Percentiles rank a stretch among this genome's conserved stretches.
These are phyloP conservation scores for Taphrina pruni DNA, from an alignment of 1,139 yeast genomes.

Conservation along the genomic window DNA sequence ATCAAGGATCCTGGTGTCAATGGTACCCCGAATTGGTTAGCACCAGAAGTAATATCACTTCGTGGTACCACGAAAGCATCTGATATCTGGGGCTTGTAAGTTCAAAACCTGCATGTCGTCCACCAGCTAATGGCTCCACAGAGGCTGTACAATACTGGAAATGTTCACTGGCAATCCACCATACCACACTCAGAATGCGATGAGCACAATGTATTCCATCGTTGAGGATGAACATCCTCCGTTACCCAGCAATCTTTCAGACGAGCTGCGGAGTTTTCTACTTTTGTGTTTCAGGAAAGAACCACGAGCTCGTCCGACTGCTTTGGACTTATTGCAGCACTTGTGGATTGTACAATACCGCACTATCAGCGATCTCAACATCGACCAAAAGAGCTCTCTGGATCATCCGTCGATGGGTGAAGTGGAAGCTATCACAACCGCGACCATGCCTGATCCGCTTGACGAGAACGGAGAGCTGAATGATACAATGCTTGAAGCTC, in stretches of 20 bases:
- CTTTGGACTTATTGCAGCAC: conserved; percentile 63
- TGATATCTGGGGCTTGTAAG: conserved; percentile 60
- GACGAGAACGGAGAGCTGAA: too few species aligned
- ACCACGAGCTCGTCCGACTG: conserved; percentile 65
- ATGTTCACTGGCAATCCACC: conserved; percentile 87
- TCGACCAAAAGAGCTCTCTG: neutral
- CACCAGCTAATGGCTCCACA: neutral
- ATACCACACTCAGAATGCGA: conserved; percentile 75
- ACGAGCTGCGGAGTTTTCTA: conserved; percentile 61
- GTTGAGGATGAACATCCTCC: conserved; percentile 85
- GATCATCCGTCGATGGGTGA: neutral
- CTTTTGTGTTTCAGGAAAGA: conserved; percentile 78
- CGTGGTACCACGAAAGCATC: conserved; percentile 88
- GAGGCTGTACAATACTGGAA: conserved; percentile 89
- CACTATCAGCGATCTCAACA: neutral
- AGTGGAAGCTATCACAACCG: neutral
- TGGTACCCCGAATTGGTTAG: conserved; percentile 89
- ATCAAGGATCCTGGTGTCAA: conserved; percentile 49
- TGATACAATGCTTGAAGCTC: too few species aligned
- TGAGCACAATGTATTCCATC: conserved; percentile 90
- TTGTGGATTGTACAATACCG: conserved; percentile 58
- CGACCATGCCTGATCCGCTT: neutral
- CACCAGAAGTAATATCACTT: conserved; percentile 78
- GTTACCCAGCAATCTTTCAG: conserved; percentile 66
- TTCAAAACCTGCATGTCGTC: neutral